Evolutionary conservation across 73 alveolate genomes (phyloP), one percentile per base, ranked within the genome.

Genomic region (Paramecium biaurelia): DNA sequence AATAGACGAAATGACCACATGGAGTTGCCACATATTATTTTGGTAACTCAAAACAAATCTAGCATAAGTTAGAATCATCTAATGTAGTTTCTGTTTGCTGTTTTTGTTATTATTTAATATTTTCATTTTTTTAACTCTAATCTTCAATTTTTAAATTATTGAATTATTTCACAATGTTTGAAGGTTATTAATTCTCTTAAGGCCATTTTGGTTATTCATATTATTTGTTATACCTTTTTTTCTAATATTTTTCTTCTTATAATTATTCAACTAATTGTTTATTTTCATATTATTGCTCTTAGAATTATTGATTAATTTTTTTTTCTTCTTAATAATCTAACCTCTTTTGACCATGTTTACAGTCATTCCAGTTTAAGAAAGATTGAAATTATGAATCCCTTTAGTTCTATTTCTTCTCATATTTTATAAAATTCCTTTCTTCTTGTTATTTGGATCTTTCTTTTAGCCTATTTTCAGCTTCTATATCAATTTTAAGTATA

Each of bases 1-100:
- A 79, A 45, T 79, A 79, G 2, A 42, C 30, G 21, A 79, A 79
- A 32, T 79, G 90, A 24, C 90, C 90, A 79, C 90, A 79, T 6
- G 90, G 90, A 24, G 56, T 23, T 0, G 90, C 53, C 9, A 79
- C 72, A 12, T 79, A 79, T 42, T 38, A 12, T 45, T 45, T 79
- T 8, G 45, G 70, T 8, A 15, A 23, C 10, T 79, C 90, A 21
- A 79, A 43, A 45, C 76, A 79, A 41, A 79, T 79, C 56, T 20
- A 43, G 0, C 76, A 79, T 72, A 26, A n/a, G 1, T 24, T 26
- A 30, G 38, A 30, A 63, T 63, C 82, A 26, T 63, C 82, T 14
- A 9, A 14, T 53, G 10, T 4, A 14, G 26, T n/a, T 15, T 53
- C 28, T 6, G 57, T 45, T 45, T 45, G 14, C 18, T 14, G 67